Evolutionary conservation across 2,329 filamentous ascomycete species (phyloP), one percentile per base, ranked within the genome.

Genomic region (Neonectria faginata): DNA sequence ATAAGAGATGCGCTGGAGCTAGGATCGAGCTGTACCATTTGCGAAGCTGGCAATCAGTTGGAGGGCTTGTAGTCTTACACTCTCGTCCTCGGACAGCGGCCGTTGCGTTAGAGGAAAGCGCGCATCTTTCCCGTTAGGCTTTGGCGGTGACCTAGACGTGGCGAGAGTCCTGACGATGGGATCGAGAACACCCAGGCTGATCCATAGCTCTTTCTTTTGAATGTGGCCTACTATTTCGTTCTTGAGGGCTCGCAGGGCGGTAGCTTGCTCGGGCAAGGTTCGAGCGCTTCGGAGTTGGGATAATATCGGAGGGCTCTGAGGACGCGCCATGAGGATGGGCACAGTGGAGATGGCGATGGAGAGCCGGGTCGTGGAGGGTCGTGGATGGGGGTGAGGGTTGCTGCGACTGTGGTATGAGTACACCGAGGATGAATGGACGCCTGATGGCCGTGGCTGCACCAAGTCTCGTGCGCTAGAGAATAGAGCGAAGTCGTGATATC

Each of bases 171-270:
- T 80, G 74, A 83, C 84, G 60, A 85, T 81, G 36, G 86, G 85
- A 57, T 88, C 85, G 51, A 96, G 79, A 29, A 92, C 83, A 18
- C 94, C 94, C 59, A 88, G 81, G 62, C 83, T 84, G 44, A 97
- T 85, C 83, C 91, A 94, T 61, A 88, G 80, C 79, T 95, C 91
- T 80, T 99, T 99, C 77, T 91, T 90, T 78, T 95, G 90, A 36
- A 91, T 86, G 78, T 98, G 93, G 25, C 96, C 96, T 65, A 97
- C 89, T 52, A 97, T 86, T 67, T 96, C 92, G 78, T 97, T 96
- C 82, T 97, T 98, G 31, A 99, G 82, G 45, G 85, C 83, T 69
- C 90, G 88, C 48, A 97, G 84, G 54, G 89, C 87, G 27, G 84
- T 81, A 44, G 87, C 81, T 71, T 87, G 86, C 67, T 89, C 86